phyloP scores from a whole-genome alignment of 2,329 filamentous ascomycete genomes.

The Botrytis cinerea region DNA sequence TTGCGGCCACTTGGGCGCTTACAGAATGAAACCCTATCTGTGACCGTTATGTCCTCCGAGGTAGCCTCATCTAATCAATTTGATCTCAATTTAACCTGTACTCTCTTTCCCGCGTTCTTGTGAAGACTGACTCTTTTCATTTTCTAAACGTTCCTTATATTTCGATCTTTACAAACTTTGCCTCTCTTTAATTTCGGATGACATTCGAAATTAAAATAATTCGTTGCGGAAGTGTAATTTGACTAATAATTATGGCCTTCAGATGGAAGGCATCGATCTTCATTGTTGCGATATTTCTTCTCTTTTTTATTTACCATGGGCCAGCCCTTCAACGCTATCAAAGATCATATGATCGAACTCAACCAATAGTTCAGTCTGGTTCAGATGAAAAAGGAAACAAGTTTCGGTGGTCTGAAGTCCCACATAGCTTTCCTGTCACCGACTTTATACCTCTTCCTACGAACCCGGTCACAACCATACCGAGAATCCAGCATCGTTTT shows the following conservation, averaged over 20 bases:
- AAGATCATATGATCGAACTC: neutral
- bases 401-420: conserved; percentile 20
- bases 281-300: conserved; percentile 5
- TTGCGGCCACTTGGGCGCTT: neutral
- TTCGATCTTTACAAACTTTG: neutral
- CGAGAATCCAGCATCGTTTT: conserved; percentile 34
- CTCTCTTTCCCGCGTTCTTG: neutral
- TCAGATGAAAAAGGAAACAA: neutral
- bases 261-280: conserved; percentile 13
- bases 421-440: conserved; percentile 24
- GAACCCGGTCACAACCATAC: conserved; percentile 22
- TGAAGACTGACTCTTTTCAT: neutral
- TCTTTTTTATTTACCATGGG: conserved; percentile 8
- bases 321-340: neutral
- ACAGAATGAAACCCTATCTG: neutral
- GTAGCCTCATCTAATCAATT: neutral
- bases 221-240: neutral
- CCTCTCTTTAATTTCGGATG: neutral
- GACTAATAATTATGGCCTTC: neutral
- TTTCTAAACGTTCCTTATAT: neutral
- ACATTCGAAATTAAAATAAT: neutral
- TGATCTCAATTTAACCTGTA: neutral
- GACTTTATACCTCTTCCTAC: conserved; percentile 24
- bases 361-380: neutral
- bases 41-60: neutral